These are phyloP conservation scores for Blepharisma japonicum DNA, from an alignment of 73 alveolate genomes.

Conservation along the genomic window DNA sequence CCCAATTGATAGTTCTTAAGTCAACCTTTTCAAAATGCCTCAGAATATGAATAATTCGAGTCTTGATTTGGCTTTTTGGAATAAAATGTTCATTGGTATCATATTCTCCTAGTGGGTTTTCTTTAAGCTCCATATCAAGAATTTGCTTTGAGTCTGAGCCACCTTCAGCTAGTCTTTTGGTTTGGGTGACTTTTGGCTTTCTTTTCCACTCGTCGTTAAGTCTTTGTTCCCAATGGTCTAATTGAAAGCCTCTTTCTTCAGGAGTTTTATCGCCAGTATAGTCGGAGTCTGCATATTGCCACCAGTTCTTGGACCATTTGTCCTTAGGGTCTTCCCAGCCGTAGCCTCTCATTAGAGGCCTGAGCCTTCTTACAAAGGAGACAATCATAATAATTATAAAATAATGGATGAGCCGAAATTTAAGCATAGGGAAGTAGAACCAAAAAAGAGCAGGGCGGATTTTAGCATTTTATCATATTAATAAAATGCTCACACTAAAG, in stretches of 20 bases:
- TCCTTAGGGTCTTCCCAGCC: conserved; percentile 25
- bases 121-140: background rate
- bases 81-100: background rate
- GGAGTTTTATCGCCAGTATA: conserved; percentile 27
- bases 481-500: no score
- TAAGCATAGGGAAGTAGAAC: no score
- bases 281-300: conserved; percentile 20
- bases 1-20: conserved; percentile 59
- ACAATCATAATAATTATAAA: no score
- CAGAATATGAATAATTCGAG: conserved; percentile 38
- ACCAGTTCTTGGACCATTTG: conserved; percentile 5
- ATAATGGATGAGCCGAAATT: no score
- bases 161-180: background rate
- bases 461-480: no score
- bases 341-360: background rate
- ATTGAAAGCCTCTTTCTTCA: conserved; percentile 27
- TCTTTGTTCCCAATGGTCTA: background rate
- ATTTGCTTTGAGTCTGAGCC: background rate
- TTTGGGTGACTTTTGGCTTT: background rate
- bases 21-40: conserved; percentile 48
- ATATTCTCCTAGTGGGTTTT: conserved; percentile 22
- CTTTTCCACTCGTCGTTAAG: background rate
- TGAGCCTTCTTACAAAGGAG: no score
- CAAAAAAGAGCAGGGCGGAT: no score
- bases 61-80: conserved; percentile 32